Conservation (phyloP, 179 eudicot species). For the Spinacia oleracea region DNA sequence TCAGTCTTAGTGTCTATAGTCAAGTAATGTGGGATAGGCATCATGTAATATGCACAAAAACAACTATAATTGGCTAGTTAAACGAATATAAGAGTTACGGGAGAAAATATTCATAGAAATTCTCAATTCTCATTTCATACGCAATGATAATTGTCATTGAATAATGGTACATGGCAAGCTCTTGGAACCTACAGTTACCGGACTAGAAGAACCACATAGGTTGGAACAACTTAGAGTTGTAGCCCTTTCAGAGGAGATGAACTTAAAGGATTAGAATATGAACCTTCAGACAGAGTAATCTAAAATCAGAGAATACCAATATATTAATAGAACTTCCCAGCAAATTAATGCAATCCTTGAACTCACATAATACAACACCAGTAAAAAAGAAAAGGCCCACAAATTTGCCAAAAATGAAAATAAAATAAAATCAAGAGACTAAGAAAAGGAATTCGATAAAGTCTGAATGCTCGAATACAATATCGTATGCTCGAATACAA, state of each 20-base stretch:
- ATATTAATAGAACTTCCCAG: background rate
- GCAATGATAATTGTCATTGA: background rate
- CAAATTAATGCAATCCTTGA: background rate
- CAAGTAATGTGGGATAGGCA: no score
- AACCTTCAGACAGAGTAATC: background rate
- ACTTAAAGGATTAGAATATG: background rate
- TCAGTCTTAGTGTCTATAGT: background rate
- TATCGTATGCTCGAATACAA: no score
- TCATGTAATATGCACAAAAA: background rate
- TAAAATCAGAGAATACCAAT: background rate
- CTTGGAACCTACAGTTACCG: background rate
- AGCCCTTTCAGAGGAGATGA: background rate
- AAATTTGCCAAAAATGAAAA: no score
- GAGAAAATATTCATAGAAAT: background rate
- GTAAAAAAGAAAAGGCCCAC: no score
- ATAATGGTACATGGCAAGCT: background rate
- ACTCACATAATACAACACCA: background rate
- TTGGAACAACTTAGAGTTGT: background rate
- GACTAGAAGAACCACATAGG: background rate
- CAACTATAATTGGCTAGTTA: background rate
- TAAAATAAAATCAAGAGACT: no score
- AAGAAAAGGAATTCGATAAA: no score
- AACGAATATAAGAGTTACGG: background rate
- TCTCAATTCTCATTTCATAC: background rate
- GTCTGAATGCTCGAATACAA: no score